These are phyloP conservation scores for Cicer judaicum DNA, from an alignment of 306 rosid species.

Conservation along the genomic window DNA sequence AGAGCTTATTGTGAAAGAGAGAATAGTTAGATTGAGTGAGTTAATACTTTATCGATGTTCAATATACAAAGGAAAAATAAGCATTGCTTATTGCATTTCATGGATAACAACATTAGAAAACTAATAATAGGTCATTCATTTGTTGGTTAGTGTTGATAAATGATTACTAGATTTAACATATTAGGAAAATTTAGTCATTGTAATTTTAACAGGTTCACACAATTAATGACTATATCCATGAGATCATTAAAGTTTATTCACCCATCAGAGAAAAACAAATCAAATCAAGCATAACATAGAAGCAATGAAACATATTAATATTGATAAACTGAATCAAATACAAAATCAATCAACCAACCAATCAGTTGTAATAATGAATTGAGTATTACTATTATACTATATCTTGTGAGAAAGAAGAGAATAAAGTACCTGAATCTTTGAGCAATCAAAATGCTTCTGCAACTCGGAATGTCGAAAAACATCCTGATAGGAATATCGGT, in stretches of 20 bases:
- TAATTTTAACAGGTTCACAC: background rate
- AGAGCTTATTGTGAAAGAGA: conserved; percentile 4
- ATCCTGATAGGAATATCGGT: conserved; percentile 81
- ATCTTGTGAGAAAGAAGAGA: conserved; percentile 29
- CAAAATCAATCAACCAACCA: conserved; percentile 28
- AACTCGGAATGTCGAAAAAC: conserved; percentile 80
- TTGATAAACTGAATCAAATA: background rate
- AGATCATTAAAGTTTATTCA: background rate
- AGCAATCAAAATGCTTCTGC: conserved; percentile 80
- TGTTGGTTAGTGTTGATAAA: background rate
- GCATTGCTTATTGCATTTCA: background rate
- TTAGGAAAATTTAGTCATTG: background rate
- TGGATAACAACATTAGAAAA: conserved; percentile 13
- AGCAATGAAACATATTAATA: conserved; percentile 14
- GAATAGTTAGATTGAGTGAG: conserved; percentile 22
- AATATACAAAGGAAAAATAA: background rate
- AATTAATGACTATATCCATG: background rate
- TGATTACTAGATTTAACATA: background rate
- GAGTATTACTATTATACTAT: background rate
- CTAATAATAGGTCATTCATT: background rate
- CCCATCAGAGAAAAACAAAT: conserved; percentile 8
- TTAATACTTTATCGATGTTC: conserved; percentile 6
- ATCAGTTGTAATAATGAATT: conserved; percentile 17
- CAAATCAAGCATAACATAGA: conserved; percentile 27
- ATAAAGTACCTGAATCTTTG: conserved; percentile 76